phyloP scores from a whole-genome alignment of 192 early-diverging fungal genomes.

The Coemansia sp. region DNA sequence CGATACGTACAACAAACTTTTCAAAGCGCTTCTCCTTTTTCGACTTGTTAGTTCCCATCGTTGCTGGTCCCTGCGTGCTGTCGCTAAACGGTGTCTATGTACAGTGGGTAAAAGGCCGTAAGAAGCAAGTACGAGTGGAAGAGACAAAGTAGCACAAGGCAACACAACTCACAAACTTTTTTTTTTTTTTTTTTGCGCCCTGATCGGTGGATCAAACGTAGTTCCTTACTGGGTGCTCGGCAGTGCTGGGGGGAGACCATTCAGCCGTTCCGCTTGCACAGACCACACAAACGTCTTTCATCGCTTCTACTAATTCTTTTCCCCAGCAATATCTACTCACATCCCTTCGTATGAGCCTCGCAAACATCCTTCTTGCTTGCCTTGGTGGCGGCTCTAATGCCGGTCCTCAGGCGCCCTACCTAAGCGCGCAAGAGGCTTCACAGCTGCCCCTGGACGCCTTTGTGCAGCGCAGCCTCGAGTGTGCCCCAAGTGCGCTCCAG shows the following conservation, averaged over 20 bases:
- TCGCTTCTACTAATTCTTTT: background rate
- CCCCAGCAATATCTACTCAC: background rate
- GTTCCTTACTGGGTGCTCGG: no score
- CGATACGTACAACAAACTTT: constrained; percentile 66
- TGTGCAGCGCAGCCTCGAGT: constrained; percentile 46
- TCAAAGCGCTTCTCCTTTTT: constrained; percentile 76
- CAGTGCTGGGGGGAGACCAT: background rate
- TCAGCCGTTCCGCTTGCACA: background rate
- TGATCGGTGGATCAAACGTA: background rate
- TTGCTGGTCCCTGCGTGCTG: background rate
- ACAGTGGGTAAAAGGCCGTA: background rate
- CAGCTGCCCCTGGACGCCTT: constrained; percentile 47
- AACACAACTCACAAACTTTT: background rate
- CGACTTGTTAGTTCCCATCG: constrained; percentile 53
- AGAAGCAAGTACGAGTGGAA: background rate
- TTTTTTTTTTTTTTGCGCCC: constrained; percentile 3
- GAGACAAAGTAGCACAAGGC: background rate
- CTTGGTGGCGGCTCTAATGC: constrained; percentile 16
- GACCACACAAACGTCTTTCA: background rate
- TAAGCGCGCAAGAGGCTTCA: constrained; percentile 46
- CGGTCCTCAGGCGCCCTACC: constrained; percentile 37
- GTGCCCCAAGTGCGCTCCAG: constrained; percentile 39
- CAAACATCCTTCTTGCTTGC: constrained; percentile 33
- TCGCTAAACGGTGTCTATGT: background rate
- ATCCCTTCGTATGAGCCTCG: constrained; percentile 27